Percentiles rank a stretch among this genome's conserved stretches.
Conservation (phyloP, 208 protist species). For the Acanthamoeba sp. region DNA sequence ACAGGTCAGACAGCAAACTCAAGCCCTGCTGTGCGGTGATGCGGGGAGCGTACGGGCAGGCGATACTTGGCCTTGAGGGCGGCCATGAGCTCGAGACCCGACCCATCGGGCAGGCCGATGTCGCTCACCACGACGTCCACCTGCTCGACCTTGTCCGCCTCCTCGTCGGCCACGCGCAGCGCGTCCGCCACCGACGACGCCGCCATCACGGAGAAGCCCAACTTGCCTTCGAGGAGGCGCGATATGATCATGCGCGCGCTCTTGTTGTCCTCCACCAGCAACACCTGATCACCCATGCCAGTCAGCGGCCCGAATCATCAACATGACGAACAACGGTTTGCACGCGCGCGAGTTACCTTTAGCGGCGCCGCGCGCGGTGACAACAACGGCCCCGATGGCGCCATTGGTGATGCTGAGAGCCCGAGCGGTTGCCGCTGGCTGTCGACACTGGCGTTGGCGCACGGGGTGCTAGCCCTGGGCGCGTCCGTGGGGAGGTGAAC, state of each 20-base stretch:
- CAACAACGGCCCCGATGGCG: too few relatives aligned
- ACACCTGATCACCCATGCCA: not conserved
- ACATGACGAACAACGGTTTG: too few relatives aligned
- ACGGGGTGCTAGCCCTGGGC: not conserved
- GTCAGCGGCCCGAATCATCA: too few relatives aligned
- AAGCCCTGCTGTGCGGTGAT: too few relatives aligned
- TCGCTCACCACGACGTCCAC: conserved; percentile 68
- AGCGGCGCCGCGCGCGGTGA: too few relatives aligned
- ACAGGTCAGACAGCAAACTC: too few relatives aligned
- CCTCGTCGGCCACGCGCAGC: not conserved
- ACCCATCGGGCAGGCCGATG: conserved; percentile 70
- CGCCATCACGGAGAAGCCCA: conserved; percentile 5
- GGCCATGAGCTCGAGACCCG: conserved; percentile 54
- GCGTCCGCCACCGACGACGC: conserved; percentile 47
- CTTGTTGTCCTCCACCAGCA: conserved; percentile 71
- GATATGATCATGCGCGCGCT: conserved; percentile 38
- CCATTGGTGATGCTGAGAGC: too few relatives aligned
- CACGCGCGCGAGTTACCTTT: too few relatives aligned
- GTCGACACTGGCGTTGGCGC: not conserved
- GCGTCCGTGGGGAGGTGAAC: not conserved
- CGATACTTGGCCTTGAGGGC: not conserved
- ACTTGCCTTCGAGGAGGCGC: conserved; percentile 9
- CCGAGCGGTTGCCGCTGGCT: not conserved
- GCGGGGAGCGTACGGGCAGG: too few relatives aligned
- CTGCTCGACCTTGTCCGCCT: not conserved